These are phyloP conservation scores for Diaporthe humulicola DNA, from an alignment of 2,329 filamentous ascomycete genomes.

Conservation along the genomic window DNA sequence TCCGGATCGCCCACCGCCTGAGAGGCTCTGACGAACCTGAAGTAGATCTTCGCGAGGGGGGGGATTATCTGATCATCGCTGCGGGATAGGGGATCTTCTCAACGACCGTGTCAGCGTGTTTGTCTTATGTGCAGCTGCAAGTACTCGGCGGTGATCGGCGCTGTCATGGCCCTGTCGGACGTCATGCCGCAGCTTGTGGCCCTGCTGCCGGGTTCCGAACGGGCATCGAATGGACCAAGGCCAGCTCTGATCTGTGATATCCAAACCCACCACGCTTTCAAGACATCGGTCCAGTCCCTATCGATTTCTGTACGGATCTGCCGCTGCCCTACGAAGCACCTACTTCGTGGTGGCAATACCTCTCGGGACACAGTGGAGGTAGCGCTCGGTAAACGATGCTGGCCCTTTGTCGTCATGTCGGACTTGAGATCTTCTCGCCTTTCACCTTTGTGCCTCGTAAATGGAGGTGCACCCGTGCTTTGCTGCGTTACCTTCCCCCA, in stretches of 20 bases:
- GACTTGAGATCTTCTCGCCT: not conserved
- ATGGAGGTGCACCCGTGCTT: not conserved
- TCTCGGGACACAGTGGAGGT: not conserved
- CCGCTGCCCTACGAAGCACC: not conserved
- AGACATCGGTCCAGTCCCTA: not conserved
- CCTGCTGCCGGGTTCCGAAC: slow-evolving; percentile 21
- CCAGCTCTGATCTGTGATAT: not conserved
- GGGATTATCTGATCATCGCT: not conserved
- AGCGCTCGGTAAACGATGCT: not conserved
- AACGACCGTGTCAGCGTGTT: no score
- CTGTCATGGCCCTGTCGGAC: slow-evolving; percentile 23
- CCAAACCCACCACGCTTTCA: not conserved
- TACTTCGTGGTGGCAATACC: not conserved
- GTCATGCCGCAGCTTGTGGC: slow-evolving; percentile 14
- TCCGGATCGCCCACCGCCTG: not conserved
- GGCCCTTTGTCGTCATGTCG: not conserved
- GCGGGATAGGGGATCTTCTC: not conserved
- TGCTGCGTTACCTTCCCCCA: not conserved
- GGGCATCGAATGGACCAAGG: no score
- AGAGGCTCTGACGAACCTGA: not conserved
- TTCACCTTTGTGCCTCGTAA: not conserved
- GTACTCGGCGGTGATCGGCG: slow-evolving; percentile 4
- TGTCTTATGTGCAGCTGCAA: not conserved
- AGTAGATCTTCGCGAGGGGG: not conserved
- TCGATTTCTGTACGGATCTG: not conserved